Evolutionary conservation across 345 rosid genomes (phyloP).

Genomic region (Euphorbia lathyris): DNA sequence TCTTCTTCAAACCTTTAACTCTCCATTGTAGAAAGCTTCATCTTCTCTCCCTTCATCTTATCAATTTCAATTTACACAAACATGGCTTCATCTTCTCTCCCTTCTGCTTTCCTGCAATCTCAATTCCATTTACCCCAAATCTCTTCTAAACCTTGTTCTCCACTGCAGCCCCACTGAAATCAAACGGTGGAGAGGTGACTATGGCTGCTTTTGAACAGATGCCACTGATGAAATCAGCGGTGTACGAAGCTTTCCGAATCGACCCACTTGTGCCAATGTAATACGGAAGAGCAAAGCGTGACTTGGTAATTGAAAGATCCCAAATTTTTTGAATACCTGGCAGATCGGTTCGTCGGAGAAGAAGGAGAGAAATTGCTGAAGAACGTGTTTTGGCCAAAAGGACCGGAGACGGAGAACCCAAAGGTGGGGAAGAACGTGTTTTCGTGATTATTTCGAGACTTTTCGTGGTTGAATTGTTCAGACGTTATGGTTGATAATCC

Average conservation of each 20-base stretch:
- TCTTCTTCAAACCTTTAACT: background rate
- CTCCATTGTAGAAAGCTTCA: background rate
- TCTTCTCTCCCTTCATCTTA: background rate
- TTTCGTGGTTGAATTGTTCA: constrained; percentile 68
- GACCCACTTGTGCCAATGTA: constrained; percentile 83
- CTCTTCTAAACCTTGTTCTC: background rate
- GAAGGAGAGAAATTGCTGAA: constrained; percentile 59
- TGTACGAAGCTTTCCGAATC: constrained; percentile 70
- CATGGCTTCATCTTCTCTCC: constrained; percentile 36
- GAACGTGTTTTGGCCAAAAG: constrained; percentile 93
- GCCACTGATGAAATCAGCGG: constrained; percentile 77
- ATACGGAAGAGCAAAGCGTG: constrained; percentile 66
- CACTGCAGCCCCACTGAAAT: constrained; percentile 46
- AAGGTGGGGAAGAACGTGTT: constrained; percentile 64
- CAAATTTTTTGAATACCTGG: constrained; percentile 71
- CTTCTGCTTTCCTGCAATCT: constrained; percentile 28
- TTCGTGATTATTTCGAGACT: constrained; percentile 75
- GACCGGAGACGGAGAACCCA: constrained; percentile 67
- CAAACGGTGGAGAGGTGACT: constrained; percentile 64
- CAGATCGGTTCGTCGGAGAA: constrained; percentile 75
- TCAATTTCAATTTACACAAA: background rate
- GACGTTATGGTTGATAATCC: constrained; percentile 72
- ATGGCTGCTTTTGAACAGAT: constrained; percentile 70
- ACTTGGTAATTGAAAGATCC: constrained; percentile 62
- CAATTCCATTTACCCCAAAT: constrained; percentile 3